phyloP scores from a whole-genome alignment of 2,329 filamentous ascomycete genomes.

The Daldinia sp. region DNA sequence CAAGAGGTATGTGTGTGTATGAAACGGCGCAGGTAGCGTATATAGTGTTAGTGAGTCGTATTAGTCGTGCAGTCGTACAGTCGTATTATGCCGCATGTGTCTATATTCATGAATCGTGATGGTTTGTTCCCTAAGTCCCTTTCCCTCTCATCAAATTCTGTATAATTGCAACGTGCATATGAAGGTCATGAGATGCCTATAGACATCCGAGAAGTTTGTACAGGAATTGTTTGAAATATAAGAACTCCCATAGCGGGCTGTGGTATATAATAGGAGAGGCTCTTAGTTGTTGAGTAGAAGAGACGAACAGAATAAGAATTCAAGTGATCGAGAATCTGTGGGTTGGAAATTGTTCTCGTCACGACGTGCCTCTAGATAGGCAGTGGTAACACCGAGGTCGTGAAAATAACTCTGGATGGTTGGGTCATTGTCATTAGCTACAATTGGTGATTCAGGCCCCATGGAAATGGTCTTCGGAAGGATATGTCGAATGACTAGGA shows the following conservation, averaged over 20 bases:
- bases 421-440: constrained; percentile 57
- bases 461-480: constrained; percentile 61
- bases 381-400: constrained; percentile 61
- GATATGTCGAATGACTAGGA: constrained; percentile 67
- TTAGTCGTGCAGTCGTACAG: not conserved
- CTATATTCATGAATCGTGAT: constrained; percentile 14
- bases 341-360: constrained; percentile 61
- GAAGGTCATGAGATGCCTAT: not conserved
- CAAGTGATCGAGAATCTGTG: constrained; percentile 56
- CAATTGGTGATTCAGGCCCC: constrained; percentile 57
- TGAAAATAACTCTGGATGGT: constrained; percentile 62
- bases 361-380: constrained; percentile 56
- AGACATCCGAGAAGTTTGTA: not conserved
- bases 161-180: not conserved
- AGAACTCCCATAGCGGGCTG: constrained; percentile 22
- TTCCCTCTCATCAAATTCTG: not conserved
- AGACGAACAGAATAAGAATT: constrained; percentile 55
- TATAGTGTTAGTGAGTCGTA: not conserved
- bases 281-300: constrained; percentile 48
- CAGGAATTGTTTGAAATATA: not conserved
- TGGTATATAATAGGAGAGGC: constrained; percentile 27
- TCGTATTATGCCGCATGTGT: constrained; percentile 6
- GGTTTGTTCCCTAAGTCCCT: not conserved
- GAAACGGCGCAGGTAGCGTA: not conserved
- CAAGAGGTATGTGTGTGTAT: not conserved